Evolutionary conservation across 495 filamentous ascomycete genomes (phyloP).

Genomic region (Annulohypoxylon maeteangense): DNA sequence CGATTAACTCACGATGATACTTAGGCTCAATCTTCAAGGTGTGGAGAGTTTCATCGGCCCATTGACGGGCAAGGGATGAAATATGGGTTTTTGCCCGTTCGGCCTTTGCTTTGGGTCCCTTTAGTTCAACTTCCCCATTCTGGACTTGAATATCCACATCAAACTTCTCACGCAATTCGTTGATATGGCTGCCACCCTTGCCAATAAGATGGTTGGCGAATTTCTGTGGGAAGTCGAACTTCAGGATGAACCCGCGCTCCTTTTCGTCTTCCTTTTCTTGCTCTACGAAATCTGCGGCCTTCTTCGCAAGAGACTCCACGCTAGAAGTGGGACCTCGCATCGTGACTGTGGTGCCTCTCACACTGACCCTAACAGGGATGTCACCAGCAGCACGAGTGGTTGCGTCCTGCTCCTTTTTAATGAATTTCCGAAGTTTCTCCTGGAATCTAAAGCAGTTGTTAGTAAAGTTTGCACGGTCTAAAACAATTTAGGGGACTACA

Average conservation of each 20-base stretch:
- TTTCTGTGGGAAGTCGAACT: conserved; percentile 94
- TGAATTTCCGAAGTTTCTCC: conserved; percentile 80
- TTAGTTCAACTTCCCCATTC: conserved; percentile 70
- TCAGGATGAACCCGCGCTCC: conserved; percentile 83
- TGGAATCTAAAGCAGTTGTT: conserved; percentile 56
- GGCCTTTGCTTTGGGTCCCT: conserved; percentile 72
- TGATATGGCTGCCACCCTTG: conserved; percentile 90
- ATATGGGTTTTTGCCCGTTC: conserved; percentile 85
- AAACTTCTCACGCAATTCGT: conserved; percentile 93
- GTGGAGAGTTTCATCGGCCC: conserved; percentile 88
- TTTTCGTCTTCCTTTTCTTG: conserved; percentile 88
- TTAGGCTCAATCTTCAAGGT: conserved; percentile 87
- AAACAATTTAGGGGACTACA: conserved; percentile 26
- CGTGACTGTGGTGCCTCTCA: conserved; percentile 65
- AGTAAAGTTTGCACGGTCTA: conserved; percentile 4
- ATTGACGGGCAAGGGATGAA: conserved; percentile 74
- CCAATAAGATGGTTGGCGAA: conserved; percentile 94
- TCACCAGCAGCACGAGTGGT: conserved; percentile 66
- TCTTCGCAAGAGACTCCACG: conserved; percentile 75
- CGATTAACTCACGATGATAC: conserved; percentile 89
- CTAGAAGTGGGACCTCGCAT: conserved; percentile 78
- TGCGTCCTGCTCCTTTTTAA: conserved; percentile 75
- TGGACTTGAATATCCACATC: conserved; percentile 97
- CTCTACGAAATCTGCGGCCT: conserved; percentile 78
- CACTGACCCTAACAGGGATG: conserved; percentile 77